Percentiles rank a stretch among this genome's conserved stretches.
phyloP scores from a whole-genome alignment of 352 stramenopile species.

The Pythium aquatile region DNA sequence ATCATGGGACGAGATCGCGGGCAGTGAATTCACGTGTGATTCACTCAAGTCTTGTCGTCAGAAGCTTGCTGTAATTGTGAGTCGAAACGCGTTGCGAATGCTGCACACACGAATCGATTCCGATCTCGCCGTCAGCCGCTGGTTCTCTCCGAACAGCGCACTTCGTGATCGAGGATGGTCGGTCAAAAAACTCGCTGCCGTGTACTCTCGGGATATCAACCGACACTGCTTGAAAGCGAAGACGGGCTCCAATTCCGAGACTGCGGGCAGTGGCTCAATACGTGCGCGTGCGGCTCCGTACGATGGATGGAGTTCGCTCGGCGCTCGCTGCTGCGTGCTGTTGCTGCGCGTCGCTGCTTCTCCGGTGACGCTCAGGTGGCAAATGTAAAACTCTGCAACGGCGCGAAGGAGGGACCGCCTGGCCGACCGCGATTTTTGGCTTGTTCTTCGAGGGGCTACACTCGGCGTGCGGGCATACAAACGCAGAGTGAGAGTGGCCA shows the following conservation, averaged over 20 bases:
- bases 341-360: conserved; percentile 20
- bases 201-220: not conserved
- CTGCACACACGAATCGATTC: not conserved
- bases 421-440: conserved; percentile 8
- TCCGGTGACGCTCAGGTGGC: conserved; percentile 25
- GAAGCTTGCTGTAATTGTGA: no score
- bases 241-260: not conserved
- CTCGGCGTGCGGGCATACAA: conserved; percentile 15
- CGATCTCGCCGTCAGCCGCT: not conserved
- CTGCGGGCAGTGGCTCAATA: not conserved
- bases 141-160: not conserved
- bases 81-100: not conserved
- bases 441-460: conserved; percentile 15
- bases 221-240: not conserved
- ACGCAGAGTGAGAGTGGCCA: conserved; percentile 15
- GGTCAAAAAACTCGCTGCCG: conserved; percentile 1
- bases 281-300: not conserved
- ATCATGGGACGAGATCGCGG: conserved; percentile 30
- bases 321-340: conserved; percentile 4
- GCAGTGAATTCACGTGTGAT: no score
- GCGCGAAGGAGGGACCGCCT: conserved; percentile 11
- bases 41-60: no score
- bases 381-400: conserved; percentile 32
- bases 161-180: not conserved
- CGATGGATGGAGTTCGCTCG: not conserved